phyloP scores from a whole-genome alignment of 2,329 filamentous ascomycete species.

The Zelopaecilomyces penicillatus region DNA sequence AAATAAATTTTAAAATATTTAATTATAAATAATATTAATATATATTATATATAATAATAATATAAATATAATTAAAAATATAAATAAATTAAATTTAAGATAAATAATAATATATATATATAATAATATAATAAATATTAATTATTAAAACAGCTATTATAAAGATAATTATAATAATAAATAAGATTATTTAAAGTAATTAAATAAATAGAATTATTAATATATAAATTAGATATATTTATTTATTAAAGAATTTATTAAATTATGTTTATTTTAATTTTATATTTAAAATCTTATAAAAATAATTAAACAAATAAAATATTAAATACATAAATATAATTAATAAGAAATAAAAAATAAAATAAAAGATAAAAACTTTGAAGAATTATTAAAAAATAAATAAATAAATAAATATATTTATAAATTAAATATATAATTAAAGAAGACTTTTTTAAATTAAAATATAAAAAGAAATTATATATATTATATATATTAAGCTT shows the following conservation, averaged over 20 bases:
- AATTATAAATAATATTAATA: not conserved
- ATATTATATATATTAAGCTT: not conserved
- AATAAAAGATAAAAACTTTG: too few relatives aligned
- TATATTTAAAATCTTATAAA: not conserved
- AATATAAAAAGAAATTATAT: too few relatives aligned
- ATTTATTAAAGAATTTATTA: not conserved
- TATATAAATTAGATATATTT: conserved; percentile 1
- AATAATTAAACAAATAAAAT: not conserved
- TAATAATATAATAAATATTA: not conserved
- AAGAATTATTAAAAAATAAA: too few relatives aligned
- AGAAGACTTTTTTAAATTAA: too few relatives aligned
- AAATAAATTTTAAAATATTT: not conserved
- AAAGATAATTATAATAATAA: not conserved
- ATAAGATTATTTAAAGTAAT: too few relatives aligned
- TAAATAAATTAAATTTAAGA: not conserved
- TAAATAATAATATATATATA: not conserved
- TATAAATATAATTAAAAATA: not conserved
- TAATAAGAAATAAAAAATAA: too few relatives aligned
- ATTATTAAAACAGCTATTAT: not conserved
- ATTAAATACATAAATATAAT: not conserved
- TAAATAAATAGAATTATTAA: not conserved
- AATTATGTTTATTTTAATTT: not conserved
- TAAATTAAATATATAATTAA: too few relatives aligned
- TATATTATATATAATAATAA: not conserved
- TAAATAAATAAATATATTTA: too few relatives aligned